Conservation (phyloP, 208 protist genomes). For the Crithidia mellificae region DNA sequence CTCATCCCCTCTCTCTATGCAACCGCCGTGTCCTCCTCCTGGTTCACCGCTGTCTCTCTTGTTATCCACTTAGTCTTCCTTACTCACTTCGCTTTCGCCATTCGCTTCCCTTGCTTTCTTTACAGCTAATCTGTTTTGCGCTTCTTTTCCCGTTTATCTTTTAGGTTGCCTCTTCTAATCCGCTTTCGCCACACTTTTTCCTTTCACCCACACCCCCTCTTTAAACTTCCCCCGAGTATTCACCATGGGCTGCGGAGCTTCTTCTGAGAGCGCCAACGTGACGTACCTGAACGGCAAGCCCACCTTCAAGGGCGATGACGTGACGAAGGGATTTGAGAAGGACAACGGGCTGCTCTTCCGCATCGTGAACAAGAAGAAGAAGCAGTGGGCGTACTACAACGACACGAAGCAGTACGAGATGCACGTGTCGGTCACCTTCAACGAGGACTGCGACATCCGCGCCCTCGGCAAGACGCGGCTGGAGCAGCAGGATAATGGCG, state of each 20-base stretch:
- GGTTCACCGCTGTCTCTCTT: too few relatives aligned
- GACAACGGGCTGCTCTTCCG: slow-evolving; percentile 86
- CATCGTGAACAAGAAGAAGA: slow-evolving; percentile 78
- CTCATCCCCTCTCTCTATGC: too few relatives aligned
- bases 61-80: background rate
- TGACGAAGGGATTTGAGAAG: slow-evolving; percentile 73
- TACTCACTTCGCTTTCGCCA: slow-evolving; percentile 1
- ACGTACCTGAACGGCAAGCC: slow-evolving; percentile 73
- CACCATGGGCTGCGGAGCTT: slow-evolving; percentile 82
- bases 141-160: background rate
- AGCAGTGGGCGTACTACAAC: slow-evolving; percentile 91
- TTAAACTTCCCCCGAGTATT: background rate
- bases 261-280: slow-evolving; percentile 38
- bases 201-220: background rate
- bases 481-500: slow-evolving; percentile 55
- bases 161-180: background rate
- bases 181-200: background rate
- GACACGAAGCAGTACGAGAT: slow-evolving; percentile 85
- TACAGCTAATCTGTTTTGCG: background rate
- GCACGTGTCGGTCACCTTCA: slow-evolving; percentile 78
- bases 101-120: background rate
- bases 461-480: slow-evolving; percentile 74
- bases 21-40: too few relatives aligned
- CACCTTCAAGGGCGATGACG: slow-evolving; percentile 68
- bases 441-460: slow-evolving; percentile 74